Conservation (phyloP, 768 basidiomycete genomes). For the Dendrothele bispora region DNA sequence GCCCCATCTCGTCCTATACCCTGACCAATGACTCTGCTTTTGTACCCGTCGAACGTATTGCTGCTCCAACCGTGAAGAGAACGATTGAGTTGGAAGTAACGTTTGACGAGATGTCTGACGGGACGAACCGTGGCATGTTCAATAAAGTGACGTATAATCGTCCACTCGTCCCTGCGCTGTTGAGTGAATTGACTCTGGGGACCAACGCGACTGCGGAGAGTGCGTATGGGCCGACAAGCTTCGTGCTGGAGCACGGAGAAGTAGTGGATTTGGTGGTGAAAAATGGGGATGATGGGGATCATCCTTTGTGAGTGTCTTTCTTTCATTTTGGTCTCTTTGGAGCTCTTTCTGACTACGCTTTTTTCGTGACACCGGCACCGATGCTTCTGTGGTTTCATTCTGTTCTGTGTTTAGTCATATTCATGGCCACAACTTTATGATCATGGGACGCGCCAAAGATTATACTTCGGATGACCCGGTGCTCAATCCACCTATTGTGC, state of each 20-base stretch:
- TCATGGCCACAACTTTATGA: constrained; percentile 86
- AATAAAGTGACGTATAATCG: constrained; percentile 66
- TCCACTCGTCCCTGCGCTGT: constrained; percentile 71
- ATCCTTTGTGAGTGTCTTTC: constrained; percentile 68
- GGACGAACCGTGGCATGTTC: constrained; percentile 78
- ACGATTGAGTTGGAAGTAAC: constrained; percentile 67
- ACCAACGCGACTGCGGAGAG: constrained; percentile 57
- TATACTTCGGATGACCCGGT: constrained; percentile 69
- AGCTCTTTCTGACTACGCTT: not conserved
- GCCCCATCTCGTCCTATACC: constrained; percentile 48
- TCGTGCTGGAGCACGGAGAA: constrained; percentile 71
- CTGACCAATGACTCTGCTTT: constrained; percentile 66
- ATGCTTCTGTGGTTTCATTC: not conserved
- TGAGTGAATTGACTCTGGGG: constrained; percentile 80
- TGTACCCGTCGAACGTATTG: constrained; percentile 55
- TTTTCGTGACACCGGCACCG: too few species aligned
- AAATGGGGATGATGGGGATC: constrained; percentile 70
- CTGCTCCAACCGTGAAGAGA: constrained; percentile 50
- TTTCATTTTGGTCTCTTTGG: constrained; percentile 3
- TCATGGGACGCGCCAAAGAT: constrained; percentile 70
- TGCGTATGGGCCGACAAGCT: constrained; percentile 81
- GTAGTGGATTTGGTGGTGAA: constrained; percentile 76
- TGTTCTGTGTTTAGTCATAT: constrained; percentile 58
- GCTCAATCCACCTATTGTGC: constrained; percentile 77
- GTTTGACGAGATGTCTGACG: constrained; percentile 85